A percentile compares a stretch with the other conserved stretches of the same genome.
phyloP scores from a whole-genome alignment of 2,329 filamentous ascomycete species.

The Parastagonospora avenae region DNA sequence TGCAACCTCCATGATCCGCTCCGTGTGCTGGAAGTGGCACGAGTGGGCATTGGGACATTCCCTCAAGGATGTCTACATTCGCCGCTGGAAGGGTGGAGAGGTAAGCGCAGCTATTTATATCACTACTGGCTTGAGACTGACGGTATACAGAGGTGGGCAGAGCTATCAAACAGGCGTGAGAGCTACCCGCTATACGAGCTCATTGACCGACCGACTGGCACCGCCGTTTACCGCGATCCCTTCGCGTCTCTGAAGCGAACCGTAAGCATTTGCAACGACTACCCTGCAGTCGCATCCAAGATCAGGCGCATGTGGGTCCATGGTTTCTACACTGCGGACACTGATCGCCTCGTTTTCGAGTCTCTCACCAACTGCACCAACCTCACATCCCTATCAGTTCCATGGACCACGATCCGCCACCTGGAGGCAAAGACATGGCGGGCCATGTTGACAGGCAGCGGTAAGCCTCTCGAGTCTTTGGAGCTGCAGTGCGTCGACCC shows the following conservation, averaged over 20 bases:
- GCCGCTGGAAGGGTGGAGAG: constrained; percentile 57
- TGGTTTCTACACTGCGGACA: constrained; percentile 59
- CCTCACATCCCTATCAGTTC: constrained; percentile 55
- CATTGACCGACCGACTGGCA: constrained; percentile 52
- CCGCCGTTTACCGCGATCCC: constrained; percentile 59
- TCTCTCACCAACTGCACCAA: constrained; percentile 55
- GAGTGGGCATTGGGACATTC: constrained; percentile 59
- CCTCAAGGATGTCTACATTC: constrained; percentile 57
- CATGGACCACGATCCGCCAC: constrained; percentile 60
- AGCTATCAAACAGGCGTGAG: constrained; percentile 52
- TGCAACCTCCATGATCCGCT: constrained; percentile 54
- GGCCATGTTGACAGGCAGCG: constrained; percentile 52
- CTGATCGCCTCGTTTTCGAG: constrained; percentile 56
- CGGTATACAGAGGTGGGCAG: constrained; percentile 55
- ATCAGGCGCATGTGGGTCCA: constrained; percentile 62
- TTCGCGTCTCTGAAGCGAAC: constrained; percentile 57
- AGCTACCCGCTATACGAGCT: constrained; percentile 56
- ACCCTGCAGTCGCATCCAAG: constrained; percentile 53
- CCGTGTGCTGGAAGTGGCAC: constrained; percentile 58
- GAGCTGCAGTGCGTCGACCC: constrained; percentile 59
- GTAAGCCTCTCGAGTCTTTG: constrained; percentile 54
- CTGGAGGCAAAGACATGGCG: constrained; percentile 56
- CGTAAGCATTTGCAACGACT: constrained; percentile 51
- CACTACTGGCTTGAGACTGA: constrained; percentile 11
- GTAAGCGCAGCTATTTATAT: constrained; percentile 22